Base-by-base conservation (phyloP, 2,329 filamentous ascomycete species). In the Chaetomium olivaceum region DNA sequence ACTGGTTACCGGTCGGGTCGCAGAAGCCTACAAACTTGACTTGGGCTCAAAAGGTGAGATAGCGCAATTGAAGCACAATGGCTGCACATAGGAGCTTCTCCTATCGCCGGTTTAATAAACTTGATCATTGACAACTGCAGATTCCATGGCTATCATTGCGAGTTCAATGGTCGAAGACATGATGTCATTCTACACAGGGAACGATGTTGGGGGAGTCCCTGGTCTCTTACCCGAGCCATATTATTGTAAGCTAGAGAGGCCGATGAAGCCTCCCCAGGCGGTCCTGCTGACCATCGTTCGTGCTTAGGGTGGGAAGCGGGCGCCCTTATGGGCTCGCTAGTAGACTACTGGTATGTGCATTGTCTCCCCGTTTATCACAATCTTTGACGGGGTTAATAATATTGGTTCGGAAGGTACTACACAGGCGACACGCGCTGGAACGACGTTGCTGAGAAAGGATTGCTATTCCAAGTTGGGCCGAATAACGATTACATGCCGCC, bases 401-500 rank as follows among this genome's bases (percentile, higher is more conserved):
- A 21, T 21, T 21, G 8, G 2, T 6, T 31, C n/a, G 7, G 3
- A 39, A 62, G 91, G 91, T 91, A 89, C 74, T 91, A 92, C 75
- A 94, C 91, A 0, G 88, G 88, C 23, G 91, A 94, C 73, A 79
- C 82, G 4, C 82, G 83, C 39, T 95, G 91, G 79, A 93, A 93
- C 74, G 79, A 87, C 19, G 79, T 91, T 51, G 85, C 87, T 19
- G 83, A 82, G 43, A 82, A 91, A 69, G 92, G 85, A 14, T 82
- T 96, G 71, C 82, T 93, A 56, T 74, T 72, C 68, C 74, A 76
- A 65, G 70, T 70, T 29, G 72, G 68, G 14, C 72, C 73, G 0
- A 50, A 65, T 11, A 73, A 73, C 64, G 70, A 68, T 56, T 76
- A 71, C 67, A 72, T 72, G 73, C 72, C 73, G 14, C 58, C 55